phyloP scores from a whole-genome alignment of 495 filamentous ascomycete genomes.

The Aspergillus sclerotiicarbonarius region DNA sequence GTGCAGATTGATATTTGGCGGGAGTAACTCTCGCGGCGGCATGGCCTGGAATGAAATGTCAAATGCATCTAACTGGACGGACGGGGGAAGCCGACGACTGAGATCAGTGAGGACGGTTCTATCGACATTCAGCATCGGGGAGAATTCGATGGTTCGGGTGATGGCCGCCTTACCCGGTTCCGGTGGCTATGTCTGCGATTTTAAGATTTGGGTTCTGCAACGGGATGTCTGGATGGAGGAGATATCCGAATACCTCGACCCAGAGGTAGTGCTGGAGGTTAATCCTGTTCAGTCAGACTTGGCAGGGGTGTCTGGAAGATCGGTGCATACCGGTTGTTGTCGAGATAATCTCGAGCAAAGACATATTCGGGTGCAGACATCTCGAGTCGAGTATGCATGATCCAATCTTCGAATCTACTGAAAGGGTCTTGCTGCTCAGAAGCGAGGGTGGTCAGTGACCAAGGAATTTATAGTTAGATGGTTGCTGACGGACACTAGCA shows the following conservation, averaged over 20 bases:
- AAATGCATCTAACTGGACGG: neutral
- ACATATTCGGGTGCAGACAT: neutral
- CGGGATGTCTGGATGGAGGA: neutral
- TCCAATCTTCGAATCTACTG: too few species aligned
- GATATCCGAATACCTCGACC: neutral
- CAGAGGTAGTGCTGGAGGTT: conserved; percentile 2
- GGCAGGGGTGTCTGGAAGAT: too few species aligned
- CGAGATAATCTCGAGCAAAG: neutral
- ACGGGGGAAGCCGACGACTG: neutral
- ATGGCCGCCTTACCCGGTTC: neutral
- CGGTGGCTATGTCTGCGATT: neutral
- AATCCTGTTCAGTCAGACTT: neutral
- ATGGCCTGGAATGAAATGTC: neutral
- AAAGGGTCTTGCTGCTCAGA: too few species aligned
- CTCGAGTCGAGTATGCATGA: too few species aligned
- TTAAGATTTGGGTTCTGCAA: neutral
- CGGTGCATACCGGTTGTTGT: neutral
- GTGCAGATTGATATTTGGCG: neutral
- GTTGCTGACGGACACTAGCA: too few species aligned
- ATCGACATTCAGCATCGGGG: neutral
- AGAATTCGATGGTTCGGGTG: neutral
- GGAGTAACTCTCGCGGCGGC: neutral
- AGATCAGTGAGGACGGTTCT: neutral
- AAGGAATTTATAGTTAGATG: too few species aligned
- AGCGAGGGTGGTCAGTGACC: too few species aligned